Base-by-base conservation (phyloP, 2,329 filamentous ascomycete species). In the Tricladium varicosporioides region DNA sequence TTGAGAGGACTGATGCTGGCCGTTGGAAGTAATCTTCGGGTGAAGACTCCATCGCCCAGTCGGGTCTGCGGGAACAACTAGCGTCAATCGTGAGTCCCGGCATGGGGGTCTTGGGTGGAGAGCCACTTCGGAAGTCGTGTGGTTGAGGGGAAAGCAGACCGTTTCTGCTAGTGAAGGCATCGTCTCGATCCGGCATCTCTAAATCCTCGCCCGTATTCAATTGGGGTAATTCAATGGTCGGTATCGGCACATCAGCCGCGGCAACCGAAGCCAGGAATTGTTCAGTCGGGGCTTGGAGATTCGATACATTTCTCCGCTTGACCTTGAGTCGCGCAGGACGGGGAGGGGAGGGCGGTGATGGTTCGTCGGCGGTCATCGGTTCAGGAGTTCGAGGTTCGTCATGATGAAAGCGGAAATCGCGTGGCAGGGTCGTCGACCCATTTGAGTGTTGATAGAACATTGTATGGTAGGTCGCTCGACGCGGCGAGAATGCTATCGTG, bases 191-290 rank as follows among this genome's bases (percentile, higher is more conserved):
- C 22, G 53, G 44, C 65, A 68, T 70, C 13, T 64, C 63, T 8
- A 48, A 54, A 58, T 69, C 68, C 48, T 61, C 63, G 14, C 47
- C 27, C 56, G 19, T 48, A 19, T 73, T 70, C 32, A 68, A 61
- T 43, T 77, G 74, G 51, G 81, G 78, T 59, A 81, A 76, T 70
- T 87, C 84, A 55, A 87, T 85, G 69, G 83, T 86, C 13, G 83
- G 84, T 51, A 87, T 80, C 19, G 84, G 82, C 3, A 85, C 74
- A 67, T 87, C 84, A 59, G 83, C 84, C 15, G 83, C 83, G 46
- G 82, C 84, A 56, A 87, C 84, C 3, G 83, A 86, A 2, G 83
- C 84, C n/a, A 87, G 78, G 65, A 87, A 87, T 51, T 87, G 82
- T 65, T 85, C 77, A 1, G 84, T 87, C 1, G 84, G 83, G 40